phyloP scores from a whole-genome alignment of 108 stramenopile species.

The Fistulifera solaris region DNA sequence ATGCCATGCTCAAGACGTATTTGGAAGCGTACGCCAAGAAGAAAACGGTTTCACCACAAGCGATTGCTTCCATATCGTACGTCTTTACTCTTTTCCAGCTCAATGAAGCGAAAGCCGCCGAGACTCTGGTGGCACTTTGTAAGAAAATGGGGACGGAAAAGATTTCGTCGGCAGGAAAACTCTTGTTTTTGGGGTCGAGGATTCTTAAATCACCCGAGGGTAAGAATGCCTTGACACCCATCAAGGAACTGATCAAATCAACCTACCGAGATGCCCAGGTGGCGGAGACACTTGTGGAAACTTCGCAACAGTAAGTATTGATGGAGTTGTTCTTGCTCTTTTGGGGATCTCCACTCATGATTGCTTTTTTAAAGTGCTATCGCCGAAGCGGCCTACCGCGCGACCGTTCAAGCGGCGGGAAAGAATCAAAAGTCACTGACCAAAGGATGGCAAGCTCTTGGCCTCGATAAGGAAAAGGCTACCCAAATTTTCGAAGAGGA shows the following conservation, averaged over 20 bases:
- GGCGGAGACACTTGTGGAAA: conserved; percentile 41
- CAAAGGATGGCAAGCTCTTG: conserved; percentile 77
- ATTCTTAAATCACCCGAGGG: conserved; percentile 62
- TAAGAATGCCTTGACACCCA: conserved; percentile 30
- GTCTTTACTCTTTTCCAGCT: conserved; percentile 63
- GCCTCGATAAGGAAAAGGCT: conserved; percentile 65
- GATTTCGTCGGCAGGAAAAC: conserved; percentile 56
- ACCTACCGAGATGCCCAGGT: conserved; percentile 33
- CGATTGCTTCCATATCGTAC: conserved; percentile 69
- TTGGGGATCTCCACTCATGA: not conserved
- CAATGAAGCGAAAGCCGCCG: conserved; percentile 59
- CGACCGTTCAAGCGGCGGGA: conserved; percentile 46
- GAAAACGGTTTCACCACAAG: conserved; percentile 53
- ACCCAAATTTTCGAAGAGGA: conserved; percentile 60
- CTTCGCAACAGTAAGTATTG: conserved; percentile 49
- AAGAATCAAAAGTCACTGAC: conserved; percentile 52
- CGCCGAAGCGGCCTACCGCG: conserved; percentile 70
- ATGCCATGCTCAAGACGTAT: conserved; percentile 53
- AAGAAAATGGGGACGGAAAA: conserved; percentile 36
- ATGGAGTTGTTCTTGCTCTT: not conserved
- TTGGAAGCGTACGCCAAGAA: conserved; percentile 65
- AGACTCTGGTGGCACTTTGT: conserved; percentile 46
- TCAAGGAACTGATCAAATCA: conserved; percentile 47
- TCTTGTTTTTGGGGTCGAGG: conserved; percentile 70
- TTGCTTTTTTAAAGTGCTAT: conserved; percentile 37